Percentiles rank a stretch among this genome's conserved stretches.
Conservation (phyloP, 176 grass and related monocot species). For the Paspalum vaginatum region DNA sequence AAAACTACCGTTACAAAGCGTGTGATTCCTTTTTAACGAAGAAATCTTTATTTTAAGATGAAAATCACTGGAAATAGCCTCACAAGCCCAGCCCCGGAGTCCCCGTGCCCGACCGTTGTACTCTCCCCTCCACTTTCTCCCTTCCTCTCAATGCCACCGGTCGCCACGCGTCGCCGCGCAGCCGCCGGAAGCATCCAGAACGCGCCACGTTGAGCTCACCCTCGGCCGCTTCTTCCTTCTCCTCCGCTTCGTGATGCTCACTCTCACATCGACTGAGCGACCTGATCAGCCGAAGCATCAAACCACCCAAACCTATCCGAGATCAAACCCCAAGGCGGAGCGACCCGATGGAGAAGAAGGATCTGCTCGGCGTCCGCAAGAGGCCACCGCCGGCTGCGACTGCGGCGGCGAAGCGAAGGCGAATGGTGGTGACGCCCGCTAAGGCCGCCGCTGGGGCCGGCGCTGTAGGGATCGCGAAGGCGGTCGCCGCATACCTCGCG, state of each 20-base stretch:
- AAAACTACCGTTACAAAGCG: too few relatives aligned
- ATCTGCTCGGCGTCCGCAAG: constrained; percentile 43
- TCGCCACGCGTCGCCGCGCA: neutral
- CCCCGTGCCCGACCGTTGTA: too few relatives aligned
- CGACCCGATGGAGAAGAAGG: constrained; percentile 50
- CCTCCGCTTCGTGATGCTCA: neutral
- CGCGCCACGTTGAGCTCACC: constrained; percentile 3
- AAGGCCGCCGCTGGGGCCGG: neutral
- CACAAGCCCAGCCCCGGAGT: too few relatives aligned
- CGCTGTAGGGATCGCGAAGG: constrained; percentile 19
- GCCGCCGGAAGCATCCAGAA: constrained; percentile 1
- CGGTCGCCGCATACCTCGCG: constrained; percentile 44
- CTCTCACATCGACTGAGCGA: neutral
- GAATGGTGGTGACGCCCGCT: neutral
- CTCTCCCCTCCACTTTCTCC: too few relatives aligned
- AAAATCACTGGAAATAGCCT: too few relatives aligned
- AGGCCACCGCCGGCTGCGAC: neutral
- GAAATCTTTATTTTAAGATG: too few relatives aligned
- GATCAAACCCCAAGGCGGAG: neutral
- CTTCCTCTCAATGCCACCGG: neutral
- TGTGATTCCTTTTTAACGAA: too few relatives aligned
- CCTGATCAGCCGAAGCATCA: neutral
- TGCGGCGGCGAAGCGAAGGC: neutral
- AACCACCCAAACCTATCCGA: neutral
- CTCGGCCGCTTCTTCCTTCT: neutral